Percentiles rank a stretch among this genome's conserved stretches.
Evolutionary conservation across 192 early-diverging fungal genomes (phyloP).

Genomic region (Pilaira anomala): DNA sequence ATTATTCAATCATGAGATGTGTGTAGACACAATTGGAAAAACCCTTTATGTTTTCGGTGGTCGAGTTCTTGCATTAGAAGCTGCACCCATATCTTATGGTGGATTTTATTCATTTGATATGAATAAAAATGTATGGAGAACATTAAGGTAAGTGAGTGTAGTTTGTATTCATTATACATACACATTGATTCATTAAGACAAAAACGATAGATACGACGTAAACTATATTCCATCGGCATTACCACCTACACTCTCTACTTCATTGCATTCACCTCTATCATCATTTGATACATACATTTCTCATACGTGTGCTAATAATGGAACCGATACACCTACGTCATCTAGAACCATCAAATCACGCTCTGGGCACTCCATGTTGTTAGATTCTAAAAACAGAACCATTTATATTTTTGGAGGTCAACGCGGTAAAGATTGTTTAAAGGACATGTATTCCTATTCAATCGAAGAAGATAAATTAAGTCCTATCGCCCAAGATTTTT

Average conservation of each 20-base stretch:
- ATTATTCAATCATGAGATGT: slow-evolving; percentile 94
- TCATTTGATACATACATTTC: neutral
- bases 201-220: neutral
- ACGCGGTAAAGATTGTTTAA: slow-evolving; percentile 73
- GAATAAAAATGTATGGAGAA: slow-evolving; percentile 62
- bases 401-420: slow-evolving; percentile 93
- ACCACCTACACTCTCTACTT: neutral
- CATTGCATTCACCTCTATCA: neutral
- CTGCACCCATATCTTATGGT: slow-evolving; percentile 68
- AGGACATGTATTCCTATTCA: slow-evolving; percentile 83
- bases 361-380: slow-evolving; percentile 87
- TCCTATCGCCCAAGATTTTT: slow-evolving; percentile 73
- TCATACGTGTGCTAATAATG: neutral
- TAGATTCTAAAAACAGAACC: slow-evolving; percentile 67
- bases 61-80: slow-evolving; percentile 61
- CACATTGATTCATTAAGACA: neutral
- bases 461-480: slow-evolving; percentile 75
- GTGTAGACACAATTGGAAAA: slow-evolving; percentile 66
- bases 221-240: neutral
- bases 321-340: neutral
- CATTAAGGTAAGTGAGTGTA: slow-evolving; percentile 57
- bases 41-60: slow-evolving; percentile 93
- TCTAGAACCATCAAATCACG: slow-evolving; percentile 65
- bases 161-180: neutral
- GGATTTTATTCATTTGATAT: slow-evolving; percentile 86